These are phyloP conservation scores for Globisporangium nagaii DNA, from an alignment of 352 stramenopile species.

Conservation along the genomic window DNA sequence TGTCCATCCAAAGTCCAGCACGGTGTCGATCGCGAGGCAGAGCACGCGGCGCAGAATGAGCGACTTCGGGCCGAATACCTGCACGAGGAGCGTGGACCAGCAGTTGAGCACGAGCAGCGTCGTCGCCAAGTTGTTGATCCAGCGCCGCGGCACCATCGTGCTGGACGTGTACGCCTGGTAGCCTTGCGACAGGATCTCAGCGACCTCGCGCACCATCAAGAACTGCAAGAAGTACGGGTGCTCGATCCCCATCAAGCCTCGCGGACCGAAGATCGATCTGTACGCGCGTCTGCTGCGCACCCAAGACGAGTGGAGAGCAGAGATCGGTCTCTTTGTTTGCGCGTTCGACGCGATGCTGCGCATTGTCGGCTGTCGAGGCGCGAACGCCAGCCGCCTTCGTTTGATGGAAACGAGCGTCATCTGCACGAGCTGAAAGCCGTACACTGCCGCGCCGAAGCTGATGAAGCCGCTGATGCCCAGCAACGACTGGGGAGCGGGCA, in stretches of 20 bases:
- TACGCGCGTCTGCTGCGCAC: neutral
- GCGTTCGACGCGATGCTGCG: neutral
- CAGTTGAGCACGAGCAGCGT: conserved; percentile 20
- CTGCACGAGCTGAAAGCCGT: neutral
- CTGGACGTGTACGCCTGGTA: conserved; percentile 25
- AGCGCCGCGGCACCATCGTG: conserved; percentile 18
- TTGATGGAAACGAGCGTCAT: conserved; percentile 1
- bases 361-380: neutral
- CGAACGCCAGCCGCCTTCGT: neutral
- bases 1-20: conserved; percentile 23
- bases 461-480: neutral
- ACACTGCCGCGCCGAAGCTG: neutral
- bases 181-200: conserved; percentile 20
- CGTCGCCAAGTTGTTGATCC: conserved; percentile 25
- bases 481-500: neutral
- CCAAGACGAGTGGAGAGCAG: neutral
- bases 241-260: conserved; percentile 8
- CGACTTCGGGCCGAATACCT: conserved; percentile 12
- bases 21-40: conserved; percentile 15
- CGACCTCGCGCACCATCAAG: conserved; percentile 16
- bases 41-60: conserved; percentile 17
- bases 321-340: neutral
- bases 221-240: conserved; percentile 10
- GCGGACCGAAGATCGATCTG: neutral
- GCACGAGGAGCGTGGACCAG: conserved; percentile 12